Evolutionary conservation across 2,329 filamentous ascomycete species (phyloP), one percentile per base, ranked within the genome.

Genomic region (Colletotrichum sp.): DNA sequence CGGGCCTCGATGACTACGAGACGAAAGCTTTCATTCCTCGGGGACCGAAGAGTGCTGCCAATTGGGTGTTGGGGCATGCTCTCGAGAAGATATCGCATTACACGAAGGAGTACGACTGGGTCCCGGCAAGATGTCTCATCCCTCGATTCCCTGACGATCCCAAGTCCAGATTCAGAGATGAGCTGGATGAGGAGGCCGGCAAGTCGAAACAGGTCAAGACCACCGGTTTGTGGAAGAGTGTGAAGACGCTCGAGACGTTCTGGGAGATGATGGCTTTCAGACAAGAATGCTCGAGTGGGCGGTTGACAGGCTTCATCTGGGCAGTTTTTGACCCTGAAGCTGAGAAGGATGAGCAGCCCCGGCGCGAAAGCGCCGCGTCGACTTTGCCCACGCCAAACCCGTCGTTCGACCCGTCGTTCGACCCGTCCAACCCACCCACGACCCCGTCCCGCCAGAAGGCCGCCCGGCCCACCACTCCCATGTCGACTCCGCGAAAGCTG

Each of bases 211-310:
- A 86, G 70, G 86, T 90, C 78, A 90, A 91, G 78, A 89, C 87
- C 30, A 86, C 87, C 5, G 94, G 94, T 1, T 89, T 91, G 72
- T 99, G 97, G 97, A 94, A 93, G 82, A 96, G 94, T 76, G 93
- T 98, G 28, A 93, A 90, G 82, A 94, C 92, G 0, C 87, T 99
- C 55, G 95, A 96, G n/a, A 93, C 96, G 79, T 99, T 99, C 82
- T 99, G 97, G 97, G 97, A 99, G 77, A 94, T 98, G 90, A 99
- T 99, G 96, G 94, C 96, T 0, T 99, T 95, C 82, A 90, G 97
- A 72, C 97, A 99, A 83, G 97, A 99, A 82, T 99, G 97, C 82
- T 98, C 96, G 1, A 95, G 96, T 39, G 98, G 97, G 0, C 90
- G 96, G 21, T 89, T 98, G 81, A 98, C 98, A 0, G 98, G 98